phyloP scores from a whole-genome alignment of 2,329 filamentous ascomycete species.

The Venturia carpophila region DNA sequence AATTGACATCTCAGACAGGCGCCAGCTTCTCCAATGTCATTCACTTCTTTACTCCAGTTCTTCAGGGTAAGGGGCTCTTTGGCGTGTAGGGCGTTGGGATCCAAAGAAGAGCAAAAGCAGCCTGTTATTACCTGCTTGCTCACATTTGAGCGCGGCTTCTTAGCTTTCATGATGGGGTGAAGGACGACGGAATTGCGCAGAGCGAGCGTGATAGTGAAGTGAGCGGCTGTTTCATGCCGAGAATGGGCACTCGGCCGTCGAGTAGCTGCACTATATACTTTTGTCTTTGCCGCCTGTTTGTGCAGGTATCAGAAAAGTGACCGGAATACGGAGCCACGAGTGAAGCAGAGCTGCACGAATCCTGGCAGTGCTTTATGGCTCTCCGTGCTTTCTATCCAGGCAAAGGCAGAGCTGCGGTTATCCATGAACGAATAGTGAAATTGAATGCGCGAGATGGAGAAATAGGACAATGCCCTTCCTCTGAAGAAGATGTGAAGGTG shows the following conservation, averaged over 20 bases:
- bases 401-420: not conserved
- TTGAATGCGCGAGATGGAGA: not conserved
- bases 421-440: not conserved
- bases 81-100: not conserved
- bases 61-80: slow-evolving; percentile 1
- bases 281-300: not conserved
- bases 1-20: slow-evolving; percentile 15
- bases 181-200: not conserved
- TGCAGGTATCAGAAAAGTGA: not conserved
- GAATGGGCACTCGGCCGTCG: not conserved
- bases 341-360: not conserved
- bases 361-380: slow-evolving; percentile 9
- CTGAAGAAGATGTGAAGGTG: not conserved
- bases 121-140: not conserved
- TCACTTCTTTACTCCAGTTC: slow-evolving; percentile 9
- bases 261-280: not conserved
- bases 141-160: not conserved
- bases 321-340: not conserved
- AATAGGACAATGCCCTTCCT: not conserved
- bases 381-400: slow-evolving; percentile 6
- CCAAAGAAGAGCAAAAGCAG: slow-evolving; percentile 10
- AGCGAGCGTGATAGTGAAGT: not conserved
- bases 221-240: not conserved
- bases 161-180: not conserved
- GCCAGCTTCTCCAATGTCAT: slow-evolving; percentile 8